Base-by-base conservation (phyloP, 1,284 basidiomycete species). In the Cutaneotrichosporon dermatis region DNA sequence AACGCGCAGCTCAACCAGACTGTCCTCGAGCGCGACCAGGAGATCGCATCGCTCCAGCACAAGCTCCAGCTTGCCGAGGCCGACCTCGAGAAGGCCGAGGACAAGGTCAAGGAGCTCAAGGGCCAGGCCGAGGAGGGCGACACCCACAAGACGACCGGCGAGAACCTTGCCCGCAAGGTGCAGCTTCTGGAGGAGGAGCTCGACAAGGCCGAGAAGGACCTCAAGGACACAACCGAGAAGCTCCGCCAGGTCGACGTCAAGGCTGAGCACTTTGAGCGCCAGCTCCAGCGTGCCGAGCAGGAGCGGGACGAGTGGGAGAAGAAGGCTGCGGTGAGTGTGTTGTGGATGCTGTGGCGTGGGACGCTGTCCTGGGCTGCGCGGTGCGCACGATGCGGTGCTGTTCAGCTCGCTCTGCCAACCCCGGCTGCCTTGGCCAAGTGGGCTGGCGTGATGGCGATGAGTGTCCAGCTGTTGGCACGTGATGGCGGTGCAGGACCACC, bases 201-300 rank as follows among this genome's bases (percentile, higher is more conserved):
- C 16, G 96, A 99, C 75, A 84, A 85, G 55, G 88, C 94, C 25
- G 96, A 99, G 83, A 95, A 93, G 86, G 95, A 94, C 76, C 82
- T 93, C 66, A 94, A 95, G 80, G 95, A 99, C 75, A 93, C 92
- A 2, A 89, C 90, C 37, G 96, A 98, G 80, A 97, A 95, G 95
- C 84, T 99, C 69, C 85, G 96, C 68, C 92, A 97, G 77, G 92
- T 95, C 59, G 96, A 99, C 77, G 89, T 99, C 80, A 98, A 98
- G 83, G 94, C 96, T 25, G 96, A 99, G 79, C 92, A 98, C 82
- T 96, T 93, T 79, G 95, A 98, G 80, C 86, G 94, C 57, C 91
- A 96, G 75, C 86, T 97, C 25, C 83, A 86, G 68, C 85, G 89
- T 56, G 82, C 86, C 60, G 94, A 98, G 79, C 87, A 90, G 76